phyloP scores from a whole-genome alignment of 495 filamentous ascomycete genomes.

The Penicillium fimorum region DNA sequence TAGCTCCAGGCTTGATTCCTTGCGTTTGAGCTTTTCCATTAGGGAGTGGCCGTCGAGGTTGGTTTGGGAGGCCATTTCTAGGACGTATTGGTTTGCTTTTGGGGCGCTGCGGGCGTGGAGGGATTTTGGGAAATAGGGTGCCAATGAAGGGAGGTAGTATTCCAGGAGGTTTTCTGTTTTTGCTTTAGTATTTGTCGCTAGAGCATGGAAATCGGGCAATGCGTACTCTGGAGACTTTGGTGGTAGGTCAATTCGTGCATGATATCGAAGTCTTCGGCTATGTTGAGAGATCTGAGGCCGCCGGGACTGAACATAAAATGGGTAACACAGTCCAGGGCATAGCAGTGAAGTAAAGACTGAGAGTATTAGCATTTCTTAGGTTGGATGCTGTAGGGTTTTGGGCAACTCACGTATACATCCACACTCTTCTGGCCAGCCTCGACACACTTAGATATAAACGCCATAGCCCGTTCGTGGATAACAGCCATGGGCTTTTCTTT shows the following conservation, averaged over 20 bases:
- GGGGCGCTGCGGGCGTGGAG: conserved; percentile 31
- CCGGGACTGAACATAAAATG: conserved; percentile 64
- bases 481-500: conserved; percentile 49
- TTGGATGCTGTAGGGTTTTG: background rate
- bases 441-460: conserved; percentile 51
- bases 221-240: conserved; percentile 59
- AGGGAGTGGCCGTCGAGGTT: conserved; percentile 29
- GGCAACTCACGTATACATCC: conserved; percentile 54
- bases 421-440: conserved; percentile 41
- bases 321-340: conserved; percentile 64
- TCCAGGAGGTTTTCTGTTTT: conserved; percentile 28
- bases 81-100: conserved; percentile 32
- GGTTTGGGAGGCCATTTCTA: conserved; percentile 25
- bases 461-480: conserved; percentile 52
- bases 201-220: background rate
- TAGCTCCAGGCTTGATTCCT: conserved; percentile 25
- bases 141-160: conserved; percentile 30
- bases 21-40: conserved; percentile 34
- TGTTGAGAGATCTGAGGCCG: conserved; percentile 54
- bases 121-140: conserved; percentile 28
- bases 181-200: conserved; percentile 35
- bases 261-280: conserved; percentile 51
- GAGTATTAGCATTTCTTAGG: background rate
- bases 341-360: conserved; percentile 53
- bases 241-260: conserved; percentile 67